Conservation (phyloP, 75 land plant genomes). For the Ceratopteris richardii region DNA sequence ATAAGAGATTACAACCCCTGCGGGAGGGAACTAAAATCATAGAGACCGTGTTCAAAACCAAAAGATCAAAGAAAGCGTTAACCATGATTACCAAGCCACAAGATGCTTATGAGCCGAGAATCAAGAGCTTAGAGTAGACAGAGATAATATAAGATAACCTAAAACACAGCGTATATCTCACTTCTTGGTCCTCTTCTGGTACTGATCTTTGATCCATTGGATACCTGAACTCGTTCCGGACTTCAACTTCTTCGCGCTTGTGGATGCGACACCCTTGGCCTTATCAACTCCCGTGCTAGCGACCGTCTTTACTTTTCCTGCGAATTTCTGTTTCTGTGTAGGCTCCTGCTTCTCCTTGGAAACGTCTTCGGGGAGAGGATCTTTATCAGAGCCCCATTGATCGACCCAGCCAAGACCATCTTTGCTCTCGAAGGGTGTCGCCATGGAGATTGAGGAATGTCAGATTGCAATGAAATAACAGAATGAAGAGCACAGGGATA, state of each 20-base stretch:
- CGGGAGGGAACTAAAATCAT: too few species aligned
- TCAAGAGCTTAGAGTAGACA: too few species aligned
- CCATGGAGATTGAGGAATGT: slow-evolving; percentile 1
- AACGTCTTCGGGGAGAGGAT: neutral
- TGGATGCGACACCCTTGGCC: slow-evolving; percentile 45
- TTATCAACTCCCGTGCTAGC: slow-evolving; percentile 41
- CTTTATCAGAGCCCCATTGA: slow-evolving; percentile 12
- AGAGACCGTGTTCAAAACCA: too few species aligned
- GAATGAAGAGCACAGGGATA: neutral
- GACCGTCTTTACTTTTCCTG: slow-evolving; percentile 32
- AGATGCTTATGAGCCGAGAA: too few species aligned
- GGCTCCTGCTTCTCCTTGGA: neutral
- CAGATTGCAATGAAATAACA: too few species aligned
- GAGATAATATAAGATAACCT: too few species aligned
- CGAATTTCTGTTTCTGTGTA: slow-evolving; percentile 4
- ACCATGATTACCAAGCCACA: too few species aligned
- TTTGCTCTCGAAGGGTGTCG: slow-evolving; percentile 4
- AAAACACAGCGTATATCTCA: too few species aligned
- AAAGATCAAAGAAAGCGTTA: too few species aligned
- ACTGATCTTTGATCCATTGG: slow-evolving; percentile 58
- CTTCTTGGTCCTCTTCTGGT: slow-evolving; percentile 42
- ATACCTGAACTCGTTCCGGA: slow-evolving; percentile 37
- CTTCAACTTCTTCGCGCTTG: slow-evolving; percentile 60
- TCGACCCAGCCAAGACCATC: slow-evolving; percentile 19
- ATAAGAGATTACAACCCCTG: too few species aligned